These are phyloP conservation scores for Capsella rubella DNA, from an alignment of 441 rosid species.

Conservation along the genomic window DNA sequence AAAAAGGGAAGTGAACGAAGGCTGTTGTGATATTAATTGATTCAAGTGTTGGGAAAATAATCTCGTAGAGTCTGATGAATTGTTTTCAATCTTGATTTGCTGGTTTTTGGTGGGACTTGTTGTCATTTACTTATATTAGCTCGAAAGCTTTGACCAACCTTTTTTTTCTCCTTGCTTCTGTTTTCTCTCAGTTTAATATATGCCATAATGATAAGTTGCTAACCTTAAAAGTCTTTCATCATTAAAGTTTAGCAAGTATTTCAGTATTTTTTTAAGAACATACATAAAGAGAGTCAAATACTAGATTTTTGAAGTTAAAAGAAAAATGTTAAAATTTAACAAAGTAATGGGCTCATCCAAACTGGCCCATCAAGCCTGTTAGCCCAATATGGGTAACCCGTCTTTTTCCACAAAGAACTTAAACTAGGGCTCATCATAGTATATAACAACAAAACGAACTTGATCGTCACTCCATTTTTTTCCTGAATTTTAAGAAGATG, in stretches of 20 bases:
- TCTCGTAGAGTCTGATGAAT: too few relatives aligned
- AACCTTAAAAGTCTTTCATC: neutral
- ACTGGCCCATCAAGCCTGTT: neutral
- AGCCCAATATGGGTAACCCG: neutral
- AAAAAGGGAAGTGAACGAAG: too few relatives aligned
- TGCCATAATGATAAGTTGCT: neutral
- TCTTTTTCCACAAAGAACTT: neutral
- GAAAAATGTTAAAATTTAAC: neutral
- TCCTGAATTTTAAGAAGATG: slow-evolving; percentile 43
- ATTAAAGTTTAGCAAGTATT: too few relatives aligned
- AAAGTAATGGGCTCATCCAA: too few relatives aligned
- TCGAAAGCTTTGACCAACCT: neutral
- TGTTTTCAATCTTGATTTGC: too few relatives aligned
- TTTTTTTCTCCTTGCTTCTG: neutral
- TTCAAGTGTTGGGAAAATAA: too few relatives aligned
- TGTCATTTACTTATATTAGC: too few relatives aligned
- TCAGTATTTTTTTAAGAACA: neutral
- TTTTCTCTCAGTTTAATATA: neutral
- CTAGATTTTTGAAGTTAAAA: neutral
- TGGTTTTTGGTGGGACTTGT: too few relatives aligned
- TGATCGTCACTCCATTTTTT: neutral
- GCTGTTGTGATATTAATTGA: too few relatives aligned
- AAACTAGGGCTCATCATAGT: neutral
- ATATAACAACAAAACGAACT: neutral
- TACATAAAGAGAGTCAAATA: neutral